A percentile compares a stretch with the other conserved stretches of the same genome.
Evolutionary conservation across 495 filamentous ascomycete species (phyloP).

Genomic region (Thermothielavioides terrestris): DNA sequence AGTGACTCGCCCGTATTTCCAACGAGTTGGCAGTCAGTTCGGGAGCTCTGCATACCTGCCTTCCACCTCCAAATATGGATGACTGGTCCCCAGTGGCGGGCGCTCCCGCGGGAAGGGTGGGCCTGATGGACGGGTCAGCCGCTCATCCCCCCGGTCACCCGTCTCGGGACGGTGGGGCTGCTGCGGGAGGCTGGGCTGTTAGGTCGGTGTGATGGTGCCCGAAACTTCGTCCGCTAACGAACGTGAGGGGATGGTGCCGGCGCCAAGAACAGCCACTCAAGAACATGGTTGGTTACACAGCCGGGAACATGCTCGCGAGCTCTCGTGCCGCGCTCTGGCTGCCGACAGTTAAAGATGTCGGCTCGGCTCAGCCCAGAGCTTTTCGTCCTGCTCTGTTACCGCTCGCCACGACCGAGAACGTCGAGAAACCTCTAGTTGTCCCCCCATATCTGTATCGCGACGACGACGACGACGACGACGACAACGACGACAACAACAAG

Average conservation of each 20-base stretch:
- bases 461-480: neutral
- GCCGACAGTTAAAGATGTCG: slow-evolving; percentile 4
- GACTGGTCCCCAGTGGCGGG: too few relatives aligned
- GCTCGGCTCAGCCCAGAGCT: neutral
- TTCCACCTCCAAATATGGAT: neutral
- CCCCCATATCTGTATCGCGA: too few relatives aligned
- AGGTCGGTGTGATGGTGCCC: slow-evolving; percentile 3
- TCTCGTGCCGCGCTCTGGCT: slow-evolving; percentile 8
- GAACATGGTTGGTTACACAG: neutral
- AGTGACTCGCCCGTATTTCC: too few relatives aligned
- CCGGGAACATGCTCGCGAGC: too few relatives aligned
- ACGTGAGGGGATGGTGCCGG: neutral
- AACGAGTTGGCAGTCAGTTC: neutral
- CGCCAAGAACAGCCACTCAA: slow-evolving; percentile 4
- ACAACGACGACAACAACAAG: neutral
- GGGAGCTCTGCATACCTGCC: neutral
- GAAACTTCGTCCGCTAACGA: neutral
- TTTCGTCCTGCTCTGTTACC: too few relatives aligned
- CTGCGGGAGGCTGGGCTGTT: neutral
- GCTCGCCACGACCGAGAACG: too few relatives aligned
- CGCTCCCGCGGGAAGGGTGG: too few relatives aligned
- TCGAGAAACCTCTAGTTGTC: too few relatives aligned
- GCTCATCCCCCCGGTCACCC: neutral
- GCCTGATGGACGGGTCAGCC: slow-evolving; percentile 2
- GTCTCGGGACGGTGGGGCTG: slow-evolving; percentile 2